These are phyloP conservation scores for Clarireedia hainanense DNA, from an alignment of 2,329 filamentous ascomycete species.

Conservation along the genomic window DNA sequence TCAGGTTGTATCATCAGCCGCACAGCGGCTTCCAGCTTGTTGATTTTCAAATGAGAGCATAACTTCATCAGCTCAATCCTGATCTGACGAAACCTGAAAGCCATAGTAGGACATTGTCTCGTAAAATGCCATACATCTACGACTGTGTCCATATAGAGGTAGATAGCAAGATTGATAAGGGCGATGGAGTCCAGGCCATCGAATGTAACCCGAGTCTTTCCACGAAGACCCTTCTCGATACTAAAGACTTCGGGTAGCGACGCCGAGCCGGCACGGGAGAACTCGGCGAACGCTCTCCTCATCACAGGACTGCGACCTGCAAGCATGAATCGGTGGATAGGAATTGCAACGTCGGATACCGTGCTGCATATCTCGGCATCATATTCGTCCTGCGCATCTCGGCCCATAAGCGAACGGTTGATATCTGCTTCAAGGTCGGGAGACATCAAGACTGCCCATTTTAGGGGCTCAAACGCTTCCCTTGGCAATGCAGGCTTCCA, in stretches of 20 bases:
- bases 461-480: constrained; percentile 43
- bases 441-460: constrained; percentile 50
- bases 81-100: constrained; percentile 69
- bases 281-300: constrained; percentile 51
- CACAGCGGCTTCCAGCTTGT: constrained; percentile 66
- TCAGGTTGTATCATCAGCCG: constrained; percentile 63
- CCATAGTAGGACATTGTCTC: constrained; percentile 50
- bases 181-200: constrained; percentile 67
- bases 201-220: constrained; percentile 54
- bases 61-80: constrained; percentile 81
- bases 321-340: constrained; percentile 76
- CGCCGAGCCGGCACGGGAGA: constrained; percentile 45
- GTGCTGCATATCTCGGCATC: constrained; percentile 42
- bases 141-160: constrained; percentile 70
- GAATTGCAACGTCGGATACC: constrained; percentile 64
- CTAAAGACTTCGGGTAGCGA: constrained; percentile 52
- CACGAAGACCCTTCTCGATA: constrained; percentile 41
- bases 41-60: constrained; percentile 63
- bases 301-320: constrained; percentile 65
- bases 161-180: constrained; percentile 71
- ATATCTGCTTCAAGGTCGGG: constrained; percentile 61
- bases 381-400: constrained; percentile 31
- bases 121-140: constrained; percentile 84
- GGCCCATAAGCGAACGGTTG: constrained; percentile 38
- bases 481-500: constrained; percentile 38